Base-by-base conservation (phyloP, 1,284 basidiomycete species). In the Ceratorhiza oryzae-sativae region DNA sequence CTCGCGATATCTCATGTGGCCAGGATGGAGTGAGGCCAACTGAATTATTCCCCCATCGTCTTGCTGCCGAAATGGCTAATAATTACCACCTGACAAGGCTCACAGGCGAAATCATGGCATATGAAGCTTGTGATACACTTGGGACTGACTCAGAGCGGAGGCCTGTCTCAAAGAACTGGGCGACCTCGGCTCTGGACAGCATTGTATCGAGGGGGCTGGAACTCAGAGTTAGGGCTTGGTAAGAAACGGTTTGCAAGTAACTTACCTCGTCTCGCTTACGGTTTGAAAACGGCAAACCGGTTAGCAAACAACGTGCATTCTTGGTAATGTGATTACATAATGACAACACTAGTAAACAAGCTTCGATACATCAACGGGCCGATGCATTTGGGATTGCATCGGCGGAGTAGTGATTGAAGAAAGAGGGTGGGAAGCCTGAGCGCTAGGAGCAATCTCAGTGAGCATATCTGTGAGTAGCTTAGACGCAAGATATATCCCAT, bases 1-100 rank as follows among this genome's bases (percentile, higher is more conserved):
- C n/a, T n/a, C n/a, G n/a, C n/a, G n/a, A n/a, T n/a, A n/a, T n/a
- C n/a, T n/a, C n/a, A n/a, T n/a, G n/a, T n/a, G 34, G 2, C 60
- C 73, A 12, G 61, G 73, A 73, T n/a, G 73, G 49, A 25, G 49
- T 73, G 9, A 20, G 51, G 6, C 73, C 73, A 41, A 73, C 68
- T 4, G 73, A 74, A 41, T 34, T 74, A 59, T 74, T 55, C 46
- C 73, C 73, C 25, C 46, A n/a, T n/a, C n/a, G n/a, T n/a, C n/a
- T n/a, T 30, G 15, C 58, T 68, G 30, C 6, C n/a, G n/a, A 15
- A n/a, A 25, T 48, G 25, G 74, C 49, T 2, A 71, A 74, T 27
- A 20, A 20, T 4, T 73, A n/a, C n/a, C n/a, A n/a, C n/a, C n/a
- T n/a, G n/a, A n/a, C n/a, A n/a, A n/a, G n/a, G n/a, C n/a, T n/a